Evolutionary conservation across 257 asterid genomes (phyloP), one percentile per base, ranked within the genome.

Genomic region (Rubia yunnanensis): DNA sequence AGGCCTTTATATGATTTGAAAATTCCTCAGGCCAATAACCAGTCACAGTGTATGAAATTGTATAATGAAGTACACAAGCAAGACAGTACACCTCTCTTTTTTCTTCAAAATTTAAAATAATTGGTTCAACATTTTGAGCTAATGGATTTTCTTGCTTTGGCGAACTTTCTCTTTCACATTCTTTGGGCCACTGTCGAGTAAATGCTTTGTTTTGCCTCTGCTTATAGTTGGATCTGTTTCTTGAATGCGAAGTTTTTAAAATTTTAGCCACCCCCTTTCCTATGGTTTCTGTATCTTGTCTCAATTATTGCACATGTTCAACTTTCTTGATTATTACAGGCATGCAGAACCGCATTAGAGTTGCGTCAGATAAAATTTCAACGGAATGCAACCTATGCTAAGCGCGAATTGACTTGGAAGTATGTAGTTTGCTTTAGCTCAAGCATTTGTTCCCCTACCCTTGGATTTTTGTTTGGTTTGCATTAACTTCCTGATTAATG

Each of bases 391-490:
- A 72, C 80, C 63, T 84, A 65, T 70, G 72, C 87, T 81, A 86
- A 81, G 80, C 92, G 92, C 68, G 95, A 91, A 79, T 79, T 91
- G 26, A 88, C 96, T 0, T 86, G 96, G 97, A 88, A 88, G 97
- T 91, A 84, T 22, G 95, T 31, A 73, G 55, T 75, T 76, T 69
- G 48, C 36, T 55, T 35, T 18, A 34, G 10, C 30, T 49, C 64
- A 70, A 28, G 17, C 34, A 46, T 62, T 22, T 63, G 63, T 68
- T 57, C 22, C 46, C 38, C 73, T 13, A 31, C 53, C 48, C 48
- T 50, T 27, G 35, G 63, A 71, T 41, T 57, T 9, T 41, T 26
- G 9, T 20, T 35, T 63, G 10, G 17, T 28, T 64, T 17, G 27
- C 11, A 31, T 26, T 34, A 27, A 24, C 56, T 18, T 64, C 54